Evolutionary conservation across 805 yeast species (phyloP).

Genomic region (Kodamaea nitidulidarum): DNA sequence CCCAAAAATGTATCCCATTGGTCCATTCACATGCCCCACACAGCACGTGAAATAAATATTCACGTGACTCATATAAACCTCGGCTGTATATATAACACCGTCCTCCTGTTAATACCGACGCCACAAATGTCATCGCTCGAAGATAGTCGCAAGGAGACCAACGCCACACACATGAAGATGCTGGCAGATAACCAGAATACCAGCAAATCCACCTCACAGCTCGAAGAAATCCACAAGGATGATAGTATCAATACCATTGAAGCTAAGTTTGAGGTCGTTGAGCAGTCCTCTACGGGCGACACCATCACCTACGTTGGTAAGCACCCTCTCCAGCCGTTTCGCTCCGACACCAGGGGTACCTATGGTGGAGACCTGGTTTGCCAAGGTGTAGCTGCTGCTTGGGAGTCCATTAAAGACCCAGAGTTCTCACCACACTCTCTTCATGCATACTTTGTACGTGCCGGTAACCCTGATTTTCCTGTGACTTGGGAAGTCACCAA

Average conservation of each 20-base stretch:
- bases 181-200: too few species aligned
- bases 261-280: slow-evolving; percentile 9
- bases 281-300: slow-evolving; percentile 10
- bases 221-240: slow-evolving; percentile 6
- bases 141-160: too few species aligned
- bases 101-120: not conserved
- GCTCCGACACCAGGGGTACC: slow-evolving; percentile 21
- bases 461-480: slow-evolving; percentile 18
- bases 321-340: slow-evolving; percentile 23
- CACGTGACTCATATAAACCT: not conserved
- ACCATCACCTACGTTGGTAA: slow-evolving; percentile 19
- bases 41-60: not conserved
- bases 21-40: not conserved
- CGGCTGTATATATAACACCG: not conserved
- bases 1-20: too few species aligned
- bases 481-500: slow-evolving; percentile 25
- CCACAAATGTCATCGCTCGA: slow-evolving; percentile 1
- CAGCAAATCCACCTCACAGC: too few species aligned
- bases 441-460: slow-evolving; percentile 26
- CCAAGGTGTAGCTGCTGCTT: slow-evolving; percentile 25
- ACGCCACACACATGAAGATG: too few species aligned
- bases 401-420: slow-evolving; percentile 22
- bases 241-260: slow-evolving; percentile 10
- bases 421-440: slow-evolving; percentile 24
- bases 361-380: slow-evolving; percentile 29